Base-by-base conservation (phyloP, 208 protist genomes). In the Leishmania mexicana region DNA sequence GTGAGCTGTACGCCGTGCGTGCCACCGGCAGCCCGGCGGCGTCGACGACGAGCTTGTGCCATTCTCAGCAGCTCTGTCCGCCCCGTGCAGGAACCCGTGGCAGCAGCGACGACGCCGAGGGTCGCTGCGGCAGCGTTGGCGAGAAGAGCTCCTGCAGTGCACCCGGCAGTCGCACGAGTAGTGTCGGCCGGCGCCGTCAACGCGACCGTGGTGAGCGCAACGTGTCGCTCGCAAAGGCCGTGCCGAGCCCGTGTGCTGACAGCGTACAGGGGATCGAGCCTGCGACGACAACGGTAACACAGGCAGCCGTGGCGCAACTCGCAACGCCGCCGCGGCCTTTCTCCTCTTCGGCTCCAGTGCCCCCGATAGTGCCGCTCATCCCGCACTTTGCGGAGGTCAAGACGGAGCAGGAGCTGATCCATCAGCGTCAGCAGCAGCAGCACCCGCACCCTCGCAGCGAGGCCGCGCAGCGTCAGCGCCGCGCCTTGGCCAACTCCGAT, bases 391-490 rank as follows among this genome's bases (percentile, higher is more conserved):
- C 70, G 13, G 67, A 81, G 53, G 21, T 87, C 11, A 71, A 51
- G 28, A 42, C 38, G 19, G 49, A 64, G 57, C 80, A 80, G 28
- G 80, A 84, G 57, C 24, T 45, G n/a, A n/a, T 54, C 40, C 19
- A 28, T 35, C 54, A 35, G 1, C 72, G 51, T 35, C 60, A 54
- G 51, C 51, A 80, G 53, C 51, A 31, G 68, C 28, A 54, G 17
- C 65, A 73, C 21, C 77, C 64, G 3, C 78, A 80, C 67, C 74
- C 78, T 1, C 82, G 82, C 76, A 85, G 82, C 42, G 82, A 81
- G 65, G 78, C 62, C 8, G 82, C 78, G 51, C 74, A 76, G 57
- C 60, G 65, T 7, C 47, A 65, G 57, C 40, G 4, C 7, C 54
- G 68, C 15, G 64, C 64, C 15, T 31, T 79, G n/a, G 6, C 24